Conservation (phyloP, 2,329 filamentous ascomycete species). For the Pestalotiopsis sp. region DNA sequence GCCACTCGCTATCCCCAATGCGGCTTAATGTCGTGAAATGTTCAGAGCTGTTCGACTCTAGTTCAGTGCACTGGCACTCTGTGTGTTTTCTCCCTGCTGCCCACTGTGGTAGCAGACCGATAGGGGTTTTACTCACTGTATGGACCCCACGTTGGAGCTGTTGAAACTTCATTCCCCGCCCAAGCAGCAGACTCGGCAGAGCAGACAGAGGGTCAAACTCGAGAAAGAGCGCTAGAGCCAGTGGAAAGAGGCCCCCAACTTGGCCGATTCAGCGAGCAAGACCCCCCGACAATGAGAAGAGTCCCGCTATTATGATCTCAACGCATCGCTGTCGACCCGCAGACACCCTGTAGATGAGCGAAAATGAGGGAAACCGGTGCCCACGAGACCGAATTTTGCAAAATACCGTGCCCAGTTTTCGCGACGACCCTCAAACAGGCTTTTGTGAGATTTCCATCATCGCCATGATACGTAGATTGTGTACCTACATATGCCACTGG, state of each 20-base stretch:
- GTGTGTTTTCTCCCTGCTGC: not conserved
- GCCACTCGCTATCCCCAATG: not conserved
- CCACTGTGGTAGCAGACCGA: not conserved
- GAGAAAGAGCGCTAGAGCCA: not conserved
- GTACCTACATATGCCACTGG: not conserved
- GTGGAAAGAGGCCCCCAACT: not conserved
- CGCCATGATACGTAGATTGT: not conserved
- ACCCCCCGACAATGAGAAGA: too few species aligned
- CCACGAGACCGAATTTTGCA: not conserved
- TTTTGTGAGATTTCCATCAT: not conserved
- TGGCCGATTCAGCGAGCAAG: too few species aligned
- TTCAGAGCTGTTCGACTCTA: slow-evolving; percentile 3
- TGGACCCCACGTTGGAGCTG: not conserved
- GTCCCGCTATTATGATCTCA: too few species aligned
- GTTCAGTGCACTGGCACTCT: not conserved
- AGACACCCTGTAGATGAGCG: not conserved
- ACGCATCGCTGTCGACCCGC: too few species aligned
- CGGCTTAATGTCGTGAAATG: not conserved
- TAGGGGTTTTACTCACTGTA: not conserved
- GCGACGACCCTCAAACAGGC: not conserved
- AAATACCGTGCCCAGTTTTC: not conserved
- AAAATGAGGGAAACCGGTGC: not conserved
- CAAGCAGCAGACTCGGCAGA: too few species aligned
- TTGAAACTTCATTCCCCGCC: not conserved
- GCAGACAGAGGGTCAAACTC: too few species aligned